Evolutionary conservation across 441 rosid genomes (phyloP).

Genomic region (Flueggea neowawraea): DNA sequence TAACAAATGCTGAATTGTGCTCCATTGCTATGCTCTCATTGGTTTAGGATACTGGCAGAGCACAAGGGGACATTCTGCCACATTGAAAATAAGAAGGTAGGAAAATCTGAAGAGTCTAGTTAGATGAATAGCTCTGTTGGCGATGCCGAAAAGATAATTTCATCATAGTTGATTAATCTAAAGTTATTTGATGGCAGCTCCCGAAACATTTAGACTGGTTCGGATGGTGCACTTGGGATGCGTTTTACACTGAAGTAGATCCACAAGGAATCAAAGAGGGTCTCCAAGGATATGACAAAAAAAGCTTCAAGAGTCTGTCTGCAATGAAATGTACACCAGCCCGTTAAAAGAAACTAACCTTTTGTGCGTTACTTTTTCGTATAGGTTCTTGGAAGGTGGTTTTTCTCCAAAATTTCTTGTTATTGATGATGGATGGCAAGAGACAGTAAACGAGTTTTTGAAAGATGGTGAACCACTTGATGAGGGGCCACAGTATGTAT

Average conservation of each 20-base stretch:
- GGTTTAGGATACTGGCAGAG: conserved; percentile 51
- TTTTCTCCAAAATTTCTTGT: conserved; percentile 57
- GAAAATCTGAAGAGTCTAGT: not conserved
- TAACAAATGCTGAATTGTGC: not conserved
- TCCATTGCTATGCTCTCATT: not conserved
- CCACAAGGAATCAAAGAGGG: conserved; percentile 65
- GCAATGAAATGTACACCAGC: not conserved
- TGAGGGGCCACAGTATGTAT: conserved; percentile 45
- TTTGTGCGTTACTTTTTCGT: conserved; percentile 1
- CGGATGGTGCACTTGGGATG: conserved; percentile 95
- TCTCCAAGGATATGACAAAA: conserved; percentile 51
- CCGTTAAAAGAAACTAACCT: not conserved
- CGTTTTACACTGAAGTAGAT: conserved; percentile 56
- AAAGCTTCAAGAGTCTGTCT: not conserved
- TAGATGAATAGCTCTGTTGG: not conserved
- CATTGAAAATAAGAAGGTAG: conserved; percentile 54
- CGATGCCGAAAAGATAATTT: too few species aligned
- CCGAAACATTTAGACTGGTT: conserved; percentile 76
- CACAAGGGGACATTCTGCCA: conserved; percentile 59
- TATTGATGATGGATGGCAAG: conserved; percentile 88
- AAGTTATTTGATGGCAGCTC: conserved; percentile 27
- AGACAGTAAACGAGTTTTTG: conserved; percentile 35
- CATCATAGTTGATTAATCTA: not conserved
- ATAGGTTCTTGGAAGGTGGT: conserved; percentile 61
- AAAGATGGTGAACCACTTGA: conserved; percentile 26